These are phyloP conservation scores for Lentinula sp. DNA, from an alignment of 768 basidiomycete species.

Conservation along the genomic window DNA sequence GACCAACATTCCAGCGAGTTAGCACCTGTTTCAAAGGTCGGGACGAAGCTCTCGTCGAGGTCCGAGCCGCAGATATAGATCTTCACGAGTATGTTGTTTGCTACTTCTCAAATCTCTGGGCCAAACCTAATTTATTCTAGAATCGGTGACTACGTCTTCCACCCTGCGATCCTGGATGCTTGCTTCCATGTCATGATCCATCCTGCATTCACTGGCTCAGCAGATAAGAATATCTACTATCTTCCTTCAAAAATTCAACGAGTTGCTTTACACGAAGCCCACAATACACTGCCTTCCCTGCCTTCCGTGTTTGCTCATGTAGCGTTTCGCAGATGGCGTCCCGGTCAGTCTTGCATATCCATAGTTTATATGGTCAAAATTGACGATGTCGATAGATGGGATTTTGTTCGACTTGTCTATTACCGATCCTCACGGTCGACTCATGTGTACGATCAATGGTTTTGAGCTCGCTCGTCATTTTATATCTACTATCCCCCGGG, in stretches of 20 bases:
- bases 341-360: slow-evolving; percentile 19
- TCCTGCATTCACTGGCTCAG: slow-evolving; percentile 13
- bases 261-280: background rate
- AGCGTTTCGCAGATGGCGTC: background rate
- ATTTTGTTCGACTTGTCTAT: slow-evolving; percentile 23
- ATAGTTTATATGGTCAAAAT: slow-evolving; percentile 27
- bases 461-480: slow-evolving; percentile 13
- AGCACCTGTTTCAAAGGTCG: background rate
- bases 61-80: slow-evolving; percentile 14
- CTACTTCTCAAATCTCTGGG: background rate
- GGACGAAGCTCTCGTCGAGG: slow-evolving; percentile 18
- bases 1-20: background rate
- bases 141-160: slow-evolving; percentile 13
- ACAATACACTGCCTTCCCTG: background rate
- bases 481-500: slow-evolving; percentile 5
- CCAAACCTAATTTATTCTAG: background rate
- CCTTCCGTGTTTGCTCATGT: background rate
- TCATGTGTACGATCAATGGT: slow-evolving; percentile 25
- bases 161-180: slow-evolving; percentile 24
- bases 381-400: slow-evolving; percentile 27
- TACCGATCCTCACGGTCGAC: slow-evolving; percentile 13
- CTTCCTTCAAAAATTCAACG: slow-evolving; percentile 15
- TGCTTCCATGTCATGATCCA: slow-evolving; percentile 17
- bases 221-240: slow-evolving; percentile 16
- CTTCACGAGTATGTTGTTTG: background rate